These are phyloP conservation scores for Fusarium metavorans DNA, from an alignment of 2,329 filamentous ascomycete species.

Conservation along the genomic window DNA sequence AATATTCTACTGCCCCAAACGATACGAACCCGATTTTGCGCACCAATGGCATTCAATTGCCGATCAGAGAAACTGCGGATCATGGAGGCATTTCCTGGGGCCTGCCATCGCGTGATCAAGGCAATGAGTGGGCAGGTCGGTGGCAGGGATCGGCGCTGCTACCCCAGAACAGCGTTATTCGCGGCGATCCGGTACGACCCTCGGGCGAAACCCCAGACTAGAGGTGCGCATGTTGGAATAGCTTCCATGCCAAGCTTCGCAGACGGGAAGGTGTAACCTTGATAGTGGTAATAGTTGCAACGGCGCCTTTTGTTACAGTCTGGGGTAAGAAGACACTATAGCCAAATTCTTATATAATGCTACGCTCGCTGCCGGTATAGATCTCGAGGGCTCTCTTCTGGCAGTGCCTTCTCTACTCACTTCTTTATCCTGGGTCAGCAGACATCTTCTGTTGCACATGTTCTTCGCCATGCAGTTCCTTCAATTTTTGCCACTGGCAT, in stretches of 20 bases:
- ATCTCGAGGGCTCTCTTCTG: background rate
- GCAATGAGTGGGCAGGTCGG: background rate
- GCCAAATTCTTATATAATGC: background rate
- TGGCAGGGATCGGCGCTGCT: conserved; percentile 17
- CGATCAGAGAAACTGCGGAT: conserved; percentile 16
- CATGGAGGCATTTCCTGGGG: background rate
- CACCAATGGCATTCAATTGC: conserved; percentile 12
- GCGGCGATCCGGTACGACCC: conserved; percentile 11
- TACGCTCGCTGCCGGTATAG: background rate
- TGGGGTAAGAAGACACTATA: background rate
- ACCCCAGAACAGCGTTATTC: conserved; percentile 8
- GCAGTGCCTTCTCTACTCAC: background rate
- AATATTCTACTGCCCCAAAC: background rate
- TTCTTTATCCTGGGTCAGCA: background rate
- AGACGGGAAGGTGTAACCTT: background rate
- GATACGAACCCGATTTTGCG: conserved; percentile 8
- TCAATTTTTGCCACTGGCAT: background rate
- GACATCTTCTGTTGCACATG: background rate
- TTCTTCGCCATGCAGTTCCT: background rate
- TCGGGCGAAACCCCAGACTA: background rate
- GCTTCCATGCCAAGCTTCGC: background rate
- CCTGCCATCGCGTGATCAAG: background rate
- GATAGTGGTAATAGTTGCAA: background rate
- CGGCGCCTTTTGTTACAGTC: too few relatives aligned
- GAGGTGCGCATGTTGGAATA: background rate